Base-by-base conservation (phyloP, 2,329 filamentous ascomycete genomes). In the Hirsutella minnesotensis region DNA sequence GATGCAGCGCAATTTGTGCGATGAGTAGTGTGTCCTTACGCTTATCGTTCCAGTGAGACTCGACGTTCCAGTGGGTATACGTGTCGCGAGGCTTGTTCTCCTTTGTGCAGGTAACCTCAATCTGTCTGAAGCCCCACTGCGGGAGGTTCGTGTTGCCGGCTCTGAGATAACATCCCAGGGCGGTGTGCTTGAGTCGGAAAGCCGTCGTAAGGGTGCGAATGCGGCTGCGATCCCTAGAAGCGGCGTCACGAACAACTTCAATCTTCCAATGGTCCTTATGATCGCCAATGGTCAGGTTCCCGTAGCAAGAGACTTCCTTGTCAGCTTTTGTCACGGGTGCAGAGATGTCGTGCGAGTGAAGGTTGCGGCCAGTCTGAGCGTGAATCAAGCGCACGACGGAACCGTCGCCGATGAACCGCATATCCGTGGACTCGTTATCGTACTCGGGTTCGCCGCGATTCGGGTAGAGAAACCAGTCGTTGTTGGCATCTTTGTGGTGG, bases 81-180 rank as follows among this genome's bases (percentile, higher is more conserved):
- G 88, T 78, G 62, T 98, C 92, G 42, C 81, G 78, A 7, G 89
- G 87, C 56, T 90, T 92, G 70, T 95, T 95, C 53, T 83, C 78
- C 71, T 94, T 95, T 52, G 83, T 81, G 65, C 92, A 98, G 21
- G 88, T 94, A 30, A 92, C 89, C 68, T 98, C 92, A 51, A 98
- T 96, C 67, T 98, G 92, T 70, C 96, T 95, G 75, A 98, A 98
- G 61, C 92, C 92, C 92, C 92, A 98, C 61, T 96, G 92, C 41
- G 92, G 92, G 49, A 98, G 73, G 65, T 96, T 98, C 55, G 88
- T 84, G 56, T 94, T 98, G 53, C 89, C 90, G 46, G 92, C 94
- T 50, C 89, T 83, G 40, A 98, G 78, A 61, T 98, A 98, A 66
- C 92, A 98, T 52, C 85, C 86, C 43, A 96, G 73, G 43, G 79